These are phyloP conservation scores for Trichoderma lentiforme DNA, from an alignment of 2,329 filamentous ascomycete species.

Conservation along the genomic window DNA sequence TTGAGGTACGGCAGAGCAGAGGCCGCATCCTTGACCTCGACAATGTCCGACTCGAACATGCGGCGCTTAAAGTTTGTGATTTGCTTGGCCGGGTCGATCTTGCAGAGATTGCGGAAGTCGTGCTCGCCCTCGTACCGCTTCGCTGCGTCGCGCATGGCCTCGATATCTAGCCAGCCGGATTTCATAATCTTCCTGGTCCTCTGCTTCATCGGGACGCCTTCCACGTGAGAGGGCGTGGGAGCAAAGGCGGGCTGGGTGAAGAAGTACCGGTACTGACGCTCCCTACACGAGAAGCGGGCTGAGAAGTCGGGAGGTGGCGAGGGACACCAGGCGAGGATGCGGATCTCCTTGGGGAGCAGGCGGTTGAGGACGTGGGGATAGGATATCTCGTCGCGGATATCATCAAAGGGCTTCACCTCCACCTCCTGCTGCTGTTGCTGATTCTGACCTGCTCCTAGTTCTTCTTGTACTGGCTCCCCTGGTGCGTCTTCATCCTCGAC, in stretches of 20 bases:
- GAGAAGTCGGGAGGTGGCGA: conserved; percentile 75
- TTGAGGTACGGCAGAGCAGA: conserved; percentile 56
- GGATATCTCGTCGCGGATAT: conserved; percentile 74
- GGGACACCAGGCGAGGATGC: conserved; percentile 90
- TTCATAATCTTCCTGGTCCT: conserved; percentile 31
- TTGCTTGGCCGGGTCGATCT: conserved; percentile 85
- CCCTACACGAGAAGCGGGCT: conserved; percentile 87
- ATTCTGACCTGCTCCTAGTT: not conserved
- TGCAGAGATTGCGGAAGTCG: conserved; percentile 97
- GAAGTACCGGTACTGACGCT: conserved; percentile 92
- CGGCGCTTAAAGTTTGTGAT: conserved; percentile 76
- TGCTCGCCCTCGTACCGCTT: conserved; percentile 76
- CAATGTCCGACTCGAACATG: conserved; percentile 78
- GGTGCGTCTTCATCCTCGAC: conserved; percentile 9
- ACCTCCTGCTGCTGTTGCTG: not conserved
- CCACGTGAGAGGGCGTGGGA: conserved; percentile 46
- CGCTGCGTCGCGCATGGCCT: conserved; percentile 79
- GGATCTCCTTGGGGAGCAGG: conserved; percentile 83
- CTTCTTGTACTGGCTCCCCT: not conserved
- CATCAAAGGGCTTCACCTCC: conserved; percentile 49
- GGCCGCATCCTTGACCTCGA: conserved; percentile 57
- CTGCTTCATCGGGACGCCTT: conserved; percentile 18
- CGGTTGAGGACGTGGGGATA: conserved; percentile 84
- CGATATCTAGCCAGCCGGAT: conserved; percentile 82
- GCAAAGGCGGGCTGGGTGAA: conserved; percentile 91